phyloP scores from a whole-genome alignment of 164 flowering plant species.

The Tetrastigma voinierianum region DNA sequence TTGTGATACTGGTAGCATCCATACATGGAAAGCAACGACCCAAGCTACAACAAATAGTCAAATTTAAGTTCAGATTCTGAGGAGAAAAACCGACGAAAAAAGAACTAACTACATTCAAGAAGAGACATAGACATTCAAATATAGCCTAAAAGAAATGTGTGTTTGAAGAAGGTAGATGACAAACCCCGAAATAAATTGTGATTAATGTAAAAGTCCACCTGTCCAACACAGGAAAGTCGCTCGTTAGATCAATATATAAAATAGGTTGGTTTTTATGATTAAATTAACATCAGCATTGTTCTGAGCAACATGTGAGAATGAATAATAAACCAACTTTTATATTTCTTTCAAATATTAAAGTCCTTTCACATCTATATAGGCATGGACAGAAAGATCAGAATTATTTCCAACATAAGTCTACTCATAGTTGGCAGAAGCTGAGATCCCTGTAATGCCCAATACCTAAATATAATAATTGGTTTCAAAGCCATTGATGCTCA shows the following conservation, averaged over 20 bases:
- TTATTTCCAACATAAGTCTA: no score
- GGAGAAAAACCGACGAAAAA: not conserved
- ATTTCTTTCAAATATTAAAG: no score
- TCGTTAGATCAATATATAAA: not conserved
- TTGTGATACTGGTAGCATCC: constrained; percentile 67
- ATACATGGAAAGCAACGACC: constrained; percentile 62
- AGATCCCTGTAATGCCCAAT: no score
- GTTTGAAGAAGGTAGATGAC: constrained; percentile 18
- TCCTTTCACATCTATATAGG: no score
- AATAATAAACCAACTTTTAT: no score
- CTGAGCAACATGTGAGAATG: no score
- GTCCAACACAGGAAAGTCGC: constrained; percentile 19
- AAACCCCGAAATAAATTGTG: constrained; percentile 91
- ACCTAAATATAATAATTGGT: no score
- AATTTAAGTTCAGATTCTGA: not conserved
- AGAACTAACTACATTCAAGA: not conserved
- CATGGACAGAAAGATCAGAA: no score
- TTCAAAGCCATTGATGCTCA: no score
- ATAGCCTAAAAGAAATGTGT: not conserved
- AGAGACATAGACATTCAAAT: not conserved
- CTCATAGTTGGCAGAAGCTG: no score
- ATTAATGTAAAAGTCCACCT: constrained; percentile 87
- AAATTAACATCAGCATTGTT: no score
- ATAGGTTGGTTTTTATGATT: not conserved
- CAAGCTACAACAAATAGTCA: constrained; percentile 61